Conservation (phyloP, 1,284 basidiomycete genomes). For the Malassezia equina region DNA sequence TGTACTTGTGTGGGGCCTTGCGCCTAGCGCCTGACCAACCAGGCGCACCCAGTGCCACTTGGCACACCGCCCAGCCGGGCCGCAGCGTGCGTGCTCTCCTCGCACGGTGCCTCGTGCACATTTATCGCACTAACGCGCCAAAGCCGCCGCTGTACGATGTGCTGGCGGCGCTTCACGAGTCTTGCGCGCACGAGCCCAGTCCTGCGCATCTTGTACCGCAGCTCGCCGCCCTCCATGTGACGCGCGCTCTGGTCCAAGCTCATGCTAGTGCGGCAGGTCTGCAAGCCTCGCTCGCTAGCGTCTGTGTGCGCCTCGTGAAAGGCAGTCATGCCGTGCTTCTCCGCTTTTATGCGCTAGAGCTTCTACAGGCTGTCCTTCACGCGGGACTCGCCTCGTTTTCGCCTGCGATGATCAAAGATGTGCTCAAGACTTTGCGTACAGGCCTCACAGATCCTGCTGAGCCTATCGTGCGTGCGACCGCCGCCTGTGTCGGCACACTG, state of each 20-base stretch:
- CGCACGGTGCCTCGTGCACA: conserved; percentile 5
- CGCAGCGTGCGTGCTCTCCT: conserved; percentile 7
- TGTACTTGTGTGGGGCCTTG: conserved; percentile 6
- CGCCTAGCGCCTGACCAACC: background rate
- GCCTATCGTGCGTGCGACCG: conserved; percentile 72
- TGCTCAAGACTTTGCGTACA: conserved; percentile 69
- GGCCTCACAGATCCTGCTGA: conserved; percentile 73
- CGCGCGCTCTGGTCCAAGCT: conserved; percentile 74
- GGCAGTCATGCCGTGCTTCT: conserved; percentile 51
- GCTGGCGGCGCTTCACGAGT: conserved; percentile 11
- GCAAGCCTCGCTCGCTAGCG: conserved; percentile 51
- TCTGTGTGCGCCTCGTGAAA: conserved; percentile 19
- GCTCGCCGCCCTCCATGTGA: conserved; percentile 65
- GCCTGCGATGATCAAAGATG: conserved; percentile 59
- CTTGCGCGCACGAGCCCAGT: background rate
- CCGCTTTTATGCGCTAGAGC: conserved; percentile 67
- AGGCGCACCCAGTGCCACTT: background rate
- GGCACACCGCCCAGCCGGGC: background rate
- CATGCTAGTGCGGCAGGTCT: conserved; percentile 71
- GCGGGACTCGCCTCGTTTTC: conserved; percentile 57
- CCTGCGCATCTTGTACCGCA: conserved; percentile 45
- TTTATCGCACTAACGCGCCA: conserved; percentile 17
- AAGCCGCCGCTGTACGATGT: conserved; percentile 24
- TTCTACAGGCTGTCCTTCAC: conserved; percentile 70
- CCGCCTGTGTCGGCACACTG: conserved; percentile 50